Percentiles rank a stretch among this genome's conserved stretches.
phyloP scores from a whole-genome alignment of 1,284 basidiomycete species.

The Pseudozyma thailandica region DNA sequence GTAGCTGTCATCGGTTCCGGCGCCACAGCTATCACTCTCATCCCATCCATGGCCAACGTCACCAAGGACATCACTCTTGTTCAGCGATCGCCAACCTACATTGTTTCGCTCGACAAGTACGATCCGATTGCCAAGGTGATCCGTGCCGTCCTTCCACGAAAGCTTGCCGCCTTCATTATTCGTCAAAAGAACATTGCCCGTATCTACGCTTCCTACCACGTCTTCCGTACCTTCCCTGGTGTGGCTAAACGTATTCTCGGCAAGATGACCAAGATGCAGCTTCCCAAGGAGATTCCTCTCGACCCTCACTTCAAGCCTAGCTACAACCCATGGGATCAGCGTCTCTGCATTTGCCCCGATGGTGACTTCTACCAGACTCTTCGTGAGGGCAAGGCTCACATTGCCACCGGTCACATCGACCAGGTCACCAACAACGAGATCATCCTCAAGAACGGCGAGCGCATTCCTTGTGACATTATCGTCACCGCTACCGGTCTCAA shows the following conservation, averaged over 20 bases:
- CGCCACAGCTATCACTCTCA: conserved; percentile 65
- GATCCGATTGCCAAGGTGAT: conserved; percentile 54
- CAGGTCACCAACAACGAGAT: conserved; percentile 58
- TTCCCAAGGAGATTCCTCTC: conserved; percentile 58
- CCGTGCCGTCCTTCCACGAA: conserved; percentile 54
- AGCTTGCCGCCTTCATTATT: conserved; percentile 37
- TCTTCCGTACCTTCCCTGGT: conserved; percentile 63
- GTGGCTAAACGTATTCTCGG: conserved; percentile 48
- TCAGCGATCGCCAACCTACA: conserved; percentile 66
- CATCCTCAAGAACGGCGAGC: conserved; percentile 57
- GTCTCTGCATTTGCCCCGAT: conserved; percentile 65
- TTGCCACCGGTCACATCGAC: conserved; percentile 66
- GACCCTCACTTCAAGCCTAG: conserved; percentile 68
- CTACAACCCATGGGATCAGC: conserved; percentile 68
- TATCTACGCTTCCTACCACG: conserved; percentile 61
- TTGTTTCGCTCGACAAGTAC: conserved; percentile 57
- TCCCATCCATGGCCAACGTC: conserved; percentile 56
- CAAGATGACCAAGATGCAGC: conserved; percentile 40
- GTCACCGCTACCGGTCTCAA: conserved; percentile 67
- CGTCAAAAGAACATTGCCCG: conserved; percentile 55
- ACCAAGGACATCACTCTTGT: conserved; percentile 64
- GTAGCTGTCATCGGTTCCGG: conserved; percentile 66
- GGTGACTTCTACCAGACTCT: conserved; percentile 66
- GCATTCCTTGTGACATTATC: conserved; percentile 65
- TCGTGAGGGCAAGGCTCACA: conserved; percentile 60